phyloP scores from a whole-genome alignment of 257 asterid genomes.

The Nicotiana noctiflora region DNA sequence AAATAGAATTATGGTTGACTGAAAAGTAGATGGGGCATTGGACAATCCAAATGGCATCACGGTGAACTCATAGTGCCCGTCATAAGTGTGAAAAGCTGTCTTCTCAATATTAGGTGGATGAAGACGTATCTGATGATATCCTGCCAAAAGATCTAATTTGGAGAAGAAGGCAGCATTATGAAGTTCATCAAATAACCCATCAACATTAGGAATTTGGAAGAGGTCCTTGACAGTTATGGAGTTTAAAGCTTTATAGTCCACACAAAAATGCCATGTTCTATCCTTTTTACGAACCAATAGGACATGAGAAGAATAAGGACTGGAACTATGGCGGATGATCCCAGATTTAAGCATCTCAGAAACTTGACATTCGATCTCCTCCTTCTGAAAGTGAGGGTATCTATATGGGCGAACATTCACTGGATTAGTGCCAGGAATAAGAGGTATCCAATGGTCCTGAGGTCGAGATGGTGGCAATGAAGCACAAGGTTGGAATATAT shows the following conservation, averaged over 20 bases:
- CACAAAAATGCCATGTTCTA: background rate
- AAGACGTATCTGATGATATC: background rate
- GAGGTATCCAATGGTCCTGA: background rate
- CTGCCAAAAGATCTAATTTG: background rate
- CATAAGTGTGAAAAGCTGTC: background rate
- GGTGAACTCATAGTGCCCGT: too few species aligned
- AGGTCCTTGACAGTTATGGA: background rate
- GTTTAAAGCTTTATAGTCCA: background rate
- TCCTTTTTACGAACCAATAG: background rate
- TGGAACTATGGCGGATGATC: too few species aligned
- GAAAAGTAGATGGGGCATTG: too few species aligned
- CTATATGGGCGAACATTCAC: background rate
- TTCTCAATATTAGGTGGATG: background rate
- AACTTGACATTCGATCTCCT: too few species aligned
- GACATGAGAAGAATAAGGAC: too few species aligned
- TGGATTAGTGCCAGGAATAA: background rate
- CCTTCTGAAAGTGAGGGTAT: too few species aligned
- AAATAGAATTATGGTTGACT: too few species aligned
- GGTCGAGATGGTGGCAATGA: background rate
- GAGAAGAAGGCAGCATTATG: background rate
- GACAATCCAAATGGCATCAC: too few species aligned
- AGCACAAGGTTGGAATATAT: background rate
- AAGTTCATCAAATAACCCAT: background rate
- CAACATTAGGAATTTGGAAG: background rate
- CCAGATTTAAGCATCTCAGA: too few species aligned